A percentile compares a stretch with the other conserved stretches of the same genome.
Evolutionary conservation across 805 yeast species (phyloP).

Genomic region (Cyberlindnera euphorbiiphila): DNA sequence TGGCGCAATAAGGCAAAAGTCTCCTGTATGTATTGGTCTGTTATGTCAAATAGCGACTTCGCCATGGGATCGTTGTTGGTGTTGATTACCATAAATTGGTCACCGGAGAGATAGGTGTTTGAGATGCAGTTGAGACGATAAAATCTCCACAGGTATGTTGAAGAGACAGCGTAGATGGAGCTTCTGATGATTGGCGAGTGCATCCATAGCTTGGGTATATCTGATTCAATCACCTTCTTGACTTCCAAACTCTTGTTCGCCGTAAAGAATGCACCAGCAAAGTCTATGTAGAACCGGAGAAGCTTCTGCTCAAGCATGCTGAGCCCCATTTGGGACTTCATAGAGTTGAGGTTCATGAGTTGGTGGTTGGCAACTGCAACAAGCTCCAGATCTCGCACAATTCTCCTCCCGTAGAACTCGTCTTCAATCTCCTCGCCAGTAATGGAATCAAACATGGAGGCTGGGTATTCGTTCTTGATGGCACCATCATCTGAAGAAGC

Average conservation of each 20-base stretch:
- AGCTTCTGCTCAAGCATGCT: conserved; percentile 21
- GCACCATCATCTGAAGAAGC: background rate
- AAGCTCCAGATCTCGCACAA: background rate
- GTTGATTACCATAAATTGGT: conserved; percentile 10
- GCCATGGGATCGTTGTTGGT: conserved; percentile 10
- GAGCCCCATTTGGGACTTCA: conserved; percentile 15
- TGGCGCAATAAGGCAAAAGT: conserved; percentile 12
- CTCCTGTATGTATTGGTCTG: conserved; percentile 15
- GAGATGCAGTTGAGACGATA: conserved; percentile 16
- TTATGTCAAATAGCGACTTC: conserved; percentile 13
- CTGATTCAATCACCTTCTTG: conserved; percentile 16
- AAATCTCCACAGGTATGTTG: conserved; percentile 21
- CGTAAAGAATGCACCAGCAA: conserved; percentile 23
- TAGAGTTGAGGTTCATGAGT: conserved; percentile 18
- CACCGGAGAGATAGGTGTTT: conserved; percentile 17
- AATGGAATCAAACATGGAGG: too few species aligned
- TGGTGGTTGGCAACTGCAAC: conserved; percentile 3
- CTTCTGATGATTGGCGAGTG: conserved; percentile 15
- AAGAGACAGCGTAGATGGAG: conserved; percentile 21
- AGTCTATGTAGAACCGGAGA: conserved; percentile 21
- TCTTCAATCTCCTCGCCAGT: background rate
- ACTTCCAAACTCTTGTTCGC: conserved; percentile 12
- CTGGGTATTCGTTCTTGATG: background rate
- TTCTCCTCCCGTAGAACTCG: conserved; percentile 4
- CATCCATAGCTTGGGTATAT: conserved; percentile 20